Conservation (phyloP, 495 filamentous ascomycete genomes). For the Talaromyces trachyspermus region DNA sequence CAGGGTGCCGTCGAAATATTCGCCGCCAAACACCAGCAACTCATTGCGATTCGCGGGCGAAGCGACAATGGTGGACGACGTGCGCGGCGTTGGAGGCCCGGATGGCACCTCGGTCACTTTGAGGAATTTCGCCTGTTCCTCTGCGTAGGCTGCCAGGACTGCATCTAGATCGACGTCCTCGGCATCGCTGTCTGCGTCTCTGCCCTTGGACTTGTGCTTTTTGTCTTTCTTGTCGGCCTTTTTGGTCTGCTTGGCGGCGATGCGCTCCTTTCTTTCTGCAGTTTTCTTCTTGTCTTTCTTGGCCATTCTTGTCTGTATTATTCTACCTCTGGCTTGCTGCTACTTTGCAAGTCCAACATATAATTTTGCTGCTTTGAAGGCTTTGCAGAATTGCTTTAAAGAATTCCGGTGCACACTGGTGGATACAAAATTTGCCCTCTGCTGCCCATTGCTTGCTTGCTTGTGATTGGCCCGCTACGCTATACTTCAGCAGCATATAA, state of each 20-base stretch:
- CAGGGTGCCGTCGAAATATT: constrained; percentile 57
- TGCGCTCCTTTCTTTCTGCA: constrained; percentile 48
- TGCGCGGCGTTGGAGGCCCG: constrained; percentile 70
- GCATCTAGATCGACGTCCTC: constrained; percentile 93
- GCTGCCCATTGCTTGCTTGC: background rate
- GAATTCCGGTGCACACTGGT: background rate
- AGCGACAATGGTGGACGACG: constrained; percentile 71
- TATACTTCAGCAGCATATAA: background rate
- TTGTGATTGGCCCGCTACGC: background rate
- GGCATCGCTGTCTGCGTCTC: constrained; percentile 65
- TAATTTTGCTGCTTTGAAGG: background rate
- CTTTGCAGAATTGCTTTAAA: background rate
- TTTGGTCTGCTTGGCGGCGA: constrained; percentile 46
- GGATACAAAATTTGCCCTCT: constrained; percentile 3
- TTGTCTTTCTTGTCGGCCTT: constrained; percentile 73
- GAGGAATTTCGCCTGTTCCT: constrained; percentile 80
- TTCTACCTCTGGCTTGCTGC: background rate
- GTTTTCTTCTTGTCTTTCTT: constrained; percentile 48
- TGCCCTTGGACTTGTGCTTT: constrained; percentile 52
- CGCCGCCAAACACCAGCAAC: constrained; percentile 85
- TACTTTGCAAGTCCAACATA: background rate
- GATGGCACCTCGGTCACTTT: constrained; percentile 79
- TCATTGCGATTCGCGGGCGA: constrained; percentile 82
- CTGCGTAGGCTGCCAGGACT: constrained; percentile 85
- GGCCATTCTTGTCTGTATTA: constrained; percentile 28